Base-by-base conservation (phyloP, 768 basidiomycete species). In the Lanmaoa rubissima region DNA sequence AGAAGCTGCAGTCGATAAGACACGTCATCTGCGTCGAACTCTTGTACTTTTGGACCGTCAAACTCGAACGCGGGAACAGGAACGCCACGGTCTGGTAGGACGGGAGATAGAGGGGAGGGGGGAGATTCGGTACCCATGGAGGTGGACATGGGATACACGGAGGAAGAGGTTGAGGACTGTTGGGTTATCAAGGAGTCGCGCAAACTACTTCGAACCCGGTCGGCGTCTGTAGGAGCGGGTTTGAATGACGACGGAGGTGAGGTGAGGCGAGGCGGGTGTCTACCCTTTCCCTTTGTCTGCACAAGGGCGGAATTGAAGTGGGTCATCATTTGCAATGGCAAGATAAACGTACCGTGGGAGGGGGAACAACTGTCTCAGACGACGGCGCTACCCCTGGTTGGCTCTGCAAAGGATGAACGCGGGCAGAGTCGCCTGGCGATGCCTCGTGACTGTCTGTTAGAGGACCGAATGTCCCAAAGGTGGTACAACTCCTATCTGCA, bases 1-100 rank as follows among this genome's bases (percentile, higher is more conserved):
- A 94, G 82, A 51, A 94, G 80, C 40, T 85, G 87, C 19, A 94
- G 82, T 24, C 92, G 87, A 73, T 91, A 90, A 19, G 90, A 85
- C 40, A 93, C 90, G 65, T 94, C 92, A 71, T 94, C 91, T 21
- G 80, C 79, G 63, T 83, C 79, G 61, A 79, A 83, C 50, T 77
- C 80, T 60, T 82, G 78, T 28, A 76, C 69, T 46, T 76, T 81
- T 36, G 76, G 79, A 17, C 75, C 76, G 28, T 82, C 82, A 16
- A 82, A 72, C 48, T 78, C 76, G 52, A 79, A 75, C 1, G 79
- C 74, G n/a, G 81, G 74, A 34, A 78, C 62, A 42, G 79, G 73
- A 57, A 79, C 67, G n/a, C 77, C 71, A 45, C 71, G 62, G 58
- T 64, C 72, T 71, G 77, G 63, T 70, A 75, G 59, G n/a, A 70